phyloP scores from a whole-genome alignment of 352 stramenopile genomes.

The Phytophthora fragariae region DNA sequence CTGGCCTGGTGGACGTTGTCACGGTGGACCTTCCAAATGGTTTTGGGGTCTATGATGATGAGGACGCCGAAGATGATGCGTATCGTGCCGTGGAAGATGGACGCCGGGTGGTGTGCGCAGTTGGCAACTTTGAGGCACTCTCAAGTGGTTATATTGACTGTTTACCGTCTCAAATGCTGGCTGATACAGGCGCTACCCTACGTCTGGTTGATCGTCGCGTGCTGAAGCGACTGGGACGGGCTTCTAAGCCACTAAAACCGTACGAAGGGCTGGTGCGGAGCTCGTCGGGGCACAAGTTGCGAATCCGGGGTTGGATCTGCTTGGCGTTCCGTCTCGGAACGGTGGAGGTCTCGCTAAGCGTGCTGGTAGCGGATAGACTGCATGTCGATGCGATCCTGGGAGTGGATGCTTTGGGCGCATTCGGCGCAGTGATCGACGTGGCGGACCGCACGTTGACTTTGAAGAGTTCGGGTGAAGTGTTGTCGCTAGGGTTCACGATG shows the following conservation, averaged over 20 bases:
- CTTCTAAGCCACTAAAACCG: not conserved
- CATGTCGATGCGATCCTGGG: slow-evolving; percentile 1
- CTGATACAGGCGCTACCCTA: too few species aligned
- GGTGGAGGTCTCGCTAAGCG: not conserved
- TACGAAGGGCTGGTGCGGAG: not conserved
- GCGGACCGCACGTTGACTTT: not conserved
- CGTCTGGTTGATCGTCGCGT: too few species aligned
- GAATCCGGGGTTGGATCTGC: not conserved
- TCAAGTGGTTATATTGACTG: not conserved
- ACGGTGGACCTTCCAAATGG: too few species aligned
- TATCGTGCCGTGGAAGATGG: too few species aligned
- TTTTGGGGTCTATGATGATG: too few species aligned
- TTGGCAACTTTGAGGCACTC: not conserved
- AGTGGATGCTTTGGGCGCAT: not conserved
- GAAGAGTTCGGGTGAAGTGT: not conserved
- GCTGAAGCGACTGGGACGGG: too few species aligned
- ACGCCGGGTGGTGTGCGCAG: not conserved
- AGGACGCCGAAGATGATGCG: too few species aligned
- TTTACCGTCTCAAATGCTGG: too few species aligned
- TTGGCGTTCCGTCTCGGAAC: not conserved
- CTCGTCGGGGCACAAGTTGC: not conserved
- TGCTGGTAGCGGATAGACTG: not conserved
- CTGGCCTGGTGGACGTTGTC: too few species aligned
- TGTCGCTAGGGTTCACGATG: not conserved
- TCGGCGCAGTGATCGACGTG: slow-evolving; percentile 9